These are phyloP conservation scores for Xylaria curta DNA, from an alignment of 495 filamentous ascomycete genomes.

Conservation along the genomic window DNA sequence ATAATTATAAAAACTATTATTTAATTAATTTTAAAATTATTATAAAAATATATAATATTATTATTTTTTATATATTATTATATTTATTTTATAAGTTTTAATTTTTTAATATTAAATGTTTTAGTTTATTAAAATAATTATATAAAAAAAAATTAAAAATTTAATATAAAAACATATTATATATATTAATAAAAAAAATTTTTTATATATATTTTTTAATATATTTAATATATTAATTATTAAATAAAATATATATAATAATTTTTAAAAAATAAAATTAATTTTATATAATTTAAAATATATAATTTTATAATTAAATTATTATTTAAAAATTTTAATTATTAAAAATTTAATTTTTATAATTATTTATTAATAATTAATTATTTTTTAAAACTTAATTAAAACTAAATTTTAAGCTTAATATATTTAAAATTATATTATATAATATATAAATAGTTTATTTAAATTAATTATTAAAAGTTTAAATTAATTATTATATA, in stretches of 20 bases:
- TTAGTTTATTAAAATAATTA: background rate
- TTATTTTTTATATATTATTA: background rate
- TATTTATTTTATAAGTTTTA: conserved; percentile 1
- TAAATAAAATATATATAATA: background rate
- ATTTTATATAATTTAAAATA: background rate
- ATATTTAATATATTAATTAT: background rate
- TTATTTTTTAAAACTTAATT: background rate
- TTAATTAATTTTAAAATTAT: too few species aligned
- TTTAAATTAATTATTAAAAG: background rate
- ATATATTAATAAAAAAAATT: background rate
- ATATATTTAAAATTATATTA: background rate
- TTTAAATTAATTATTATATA: background rate
- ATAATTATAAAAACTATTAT: too few species aligned
- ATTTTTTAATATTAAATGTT: background rate
- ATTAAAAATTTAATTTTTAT: background rate
- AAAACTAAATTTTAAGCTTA: background rate
- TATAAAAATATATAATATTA: background rate
- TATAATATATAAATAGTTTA: background rate
- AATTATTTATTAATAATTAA: background rate
- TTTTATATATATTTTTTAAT: background rate
- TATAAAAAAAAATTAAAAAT: too few species aligned
- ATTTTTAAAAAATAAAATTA: background rate
- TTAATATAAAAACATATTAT: background rate
- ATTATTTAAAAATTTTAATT: too few species aligned
- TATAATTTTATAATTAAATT: background rate